These are phyloP conservation scores for Glonium stellatum DNA, from an alignment of 495 filamentous ascomycete genomes.

Conservation along the genomic window DNA sequence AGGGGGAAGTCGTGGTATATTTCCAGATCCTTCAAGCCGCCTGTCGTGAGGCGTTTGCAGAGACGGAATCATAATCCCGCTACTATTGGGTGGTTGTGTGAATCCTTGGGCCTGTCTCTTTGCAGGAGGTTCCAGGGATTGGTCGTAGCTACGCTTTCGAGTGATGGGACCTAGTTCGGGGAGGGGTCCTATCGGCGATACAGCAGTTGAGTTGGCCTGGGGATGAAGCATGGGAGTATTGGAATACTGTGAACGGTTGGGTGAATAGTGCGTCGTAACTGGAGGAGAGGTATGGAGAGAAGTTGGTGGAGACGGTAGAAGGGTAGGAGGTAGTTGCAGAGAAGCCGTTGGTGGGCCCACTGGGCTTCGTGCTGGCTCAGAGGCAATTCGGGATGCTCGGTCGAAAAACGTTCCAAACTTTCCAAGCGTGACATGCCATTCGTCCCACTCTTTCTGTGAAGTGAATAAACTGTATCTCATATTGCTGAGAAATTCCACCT, in stretches of 20 bases:
- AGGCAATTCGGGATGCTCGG: conserved; percentile 42
- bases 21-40: conserved; percentile 22
- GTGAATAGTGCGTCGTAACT: conserved; percentile 31
- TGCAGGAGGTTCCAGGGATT: conserved; percentile 55
- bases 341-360: conserved; percentile 42
- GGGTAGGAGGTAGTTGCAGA: conserved; percentile 38
- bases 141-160: conserved; percentile 68
- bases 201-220: conserved; percentile 37
- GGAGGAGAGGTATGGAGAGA: conserved; percentile 50
- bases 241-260: conserved; percentile 23
- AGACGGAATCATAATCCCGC: conserved; percentile 27
- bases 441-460: conserved; percentile 72
- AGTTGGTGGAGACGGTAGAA: conserved; percentile 37
- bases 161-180: conserved; percentile 42
- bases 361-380: conserved; percentile 16
- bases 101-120: conserved; percentile 47
- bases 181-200: conserved; percentile 50
- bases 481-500: conserved; percentile 98
- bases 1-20: conserved; percentile 49
- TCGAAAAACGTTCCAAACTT: conserved; percentile 78
- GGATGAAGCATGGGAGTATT: conserved; percentile 37
- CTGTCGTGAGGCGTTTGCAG: conserved; percentile 14
- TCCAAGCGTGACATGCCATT: conserved; percentile 74
- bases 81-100: conserved; percentile 29
- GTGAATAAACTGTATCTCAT: conserved; percentile 90